Evolutionary conservation across 371 early-diverging fungal genomes (phyloP).

Genomic region (Blastocladiella emersonii): DNA sequence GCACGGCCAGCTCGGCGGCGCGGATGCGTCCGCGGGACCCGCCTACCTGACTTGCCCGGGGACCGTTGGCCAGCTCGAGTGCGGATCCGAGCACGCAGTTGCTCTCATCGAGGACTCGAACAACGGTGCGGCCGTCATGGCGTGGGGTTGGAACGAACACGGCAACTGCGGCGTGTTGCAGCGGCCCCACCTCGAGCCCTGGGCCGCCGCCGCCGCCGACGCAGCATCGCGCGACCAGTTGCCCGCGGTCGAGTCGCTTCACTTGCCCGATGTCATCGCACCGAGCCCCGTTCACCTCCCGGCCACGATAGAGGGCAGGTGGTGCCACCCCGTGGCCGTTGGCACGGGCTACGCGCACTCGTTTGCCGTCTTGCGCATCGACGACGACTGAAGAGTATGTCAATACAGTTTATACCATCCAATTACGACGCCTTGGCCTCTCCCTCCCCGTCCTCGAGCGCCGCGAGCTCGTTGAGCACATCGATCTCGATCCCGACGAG

Average conservation of each 20-base stretch:
- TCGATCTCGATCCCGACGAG: neutral
- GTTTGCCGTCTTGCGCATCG: neutral
- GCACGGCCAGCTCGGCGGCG: conserved; percentile 10
- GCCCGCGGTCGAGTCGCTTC: neutral
- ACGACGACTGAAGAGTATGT: too few species aligned
- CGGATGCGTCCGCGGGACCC: neutral
- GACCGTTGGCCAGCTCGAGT: conserved; percentile 6
- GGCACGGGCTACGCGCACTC: neutral
- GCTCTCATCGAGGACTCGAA: conserved; percentile 8
- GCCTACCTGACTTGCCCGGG: neutral
- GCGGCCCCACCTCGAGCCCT: too few species aligned
- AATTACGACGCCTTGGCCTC: too few species aligned
- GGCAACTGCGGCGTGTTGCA: conserved; percentile 23
- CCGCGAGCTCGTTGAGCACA: neutral
- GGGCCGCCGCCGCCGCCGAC: too few species aligned
- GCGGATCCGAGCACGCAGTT: conserved; percentile 20
- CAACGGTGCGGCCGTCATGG: conserved; percentile 5
- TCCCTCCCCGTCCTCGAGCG: too few species aligned
- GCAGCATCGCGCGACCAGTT: neutral
- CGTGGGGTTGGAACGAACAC: conserved; percentile 37
- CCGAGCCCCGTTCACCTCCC: neutral
- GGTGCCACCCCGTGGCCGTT: neutral
- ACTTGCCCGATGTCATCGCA: neutral
- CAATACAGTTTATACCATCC: too few species aligned
- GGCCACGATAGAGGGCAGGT: neutral